Base-by-base conservation (phyloP, 768 basidiomycete species). In the Auricularia sp. region DNA sequence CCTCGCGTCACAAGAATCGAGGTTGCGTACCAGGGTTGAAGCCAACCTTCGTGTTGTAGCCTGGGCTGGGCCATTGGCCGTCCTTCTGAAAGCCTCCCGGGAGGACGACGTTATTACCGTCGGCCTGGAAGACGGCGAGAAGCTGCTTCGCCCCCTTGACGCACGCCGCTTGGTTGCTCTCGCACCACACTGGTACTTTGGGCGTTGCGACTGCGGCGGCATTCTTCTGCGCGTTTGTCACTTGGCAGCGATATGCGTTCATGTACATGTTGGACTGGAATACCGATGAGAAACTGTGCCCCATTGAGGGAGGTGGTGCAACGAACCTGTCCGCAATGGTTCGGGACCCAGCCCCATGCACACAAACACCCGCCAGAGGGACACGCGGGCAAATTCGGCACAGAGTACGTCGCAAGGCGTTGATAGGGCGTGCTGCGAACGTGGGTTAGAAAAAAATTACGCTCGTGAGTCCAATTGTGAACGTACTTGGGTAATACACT, bases 31-130 rank as follows among this genome's bases (percentile, higher is more conserved):
- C 62, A 7, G 11, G 18, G 18, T 11, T 14, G 34, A 66, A 66
- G 3, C 66, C 66, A 34, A 64, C 34, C 59, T 66, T 66, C 18
- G n/a, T 10, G 63, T 66, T 66, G 21, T 66, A 66, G 11, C 64
- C 66, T 4, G 66, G 66, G 11, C 39, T 29, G n/a, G 65, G 65
- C 54, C 33, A 51, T 1, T 29, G 14, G 37, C 65, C 65, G 33
- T 66, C 65, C 16, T 29, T 18, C 63, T 63, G 63, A 3, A 45
- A 18, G 8, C 42, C 63, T 24, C 24, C 54, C 64, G 29, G 54
- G 10, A 54, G 14, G 21, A 64, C 63, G 44, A 66, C 21, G 56
- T 66, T 66, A 37, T 64, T 66, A 3, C 66, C 66, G 4, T 39
- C 35, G n/a, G 36, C n/a, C 42, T 64, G 63, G 35, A 65, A 65